Evolutionary conservation across 2,329 filamentous ascomycete genomes (phyloP).

Genomic region (Arthrobotrys musiformis): DNA sequence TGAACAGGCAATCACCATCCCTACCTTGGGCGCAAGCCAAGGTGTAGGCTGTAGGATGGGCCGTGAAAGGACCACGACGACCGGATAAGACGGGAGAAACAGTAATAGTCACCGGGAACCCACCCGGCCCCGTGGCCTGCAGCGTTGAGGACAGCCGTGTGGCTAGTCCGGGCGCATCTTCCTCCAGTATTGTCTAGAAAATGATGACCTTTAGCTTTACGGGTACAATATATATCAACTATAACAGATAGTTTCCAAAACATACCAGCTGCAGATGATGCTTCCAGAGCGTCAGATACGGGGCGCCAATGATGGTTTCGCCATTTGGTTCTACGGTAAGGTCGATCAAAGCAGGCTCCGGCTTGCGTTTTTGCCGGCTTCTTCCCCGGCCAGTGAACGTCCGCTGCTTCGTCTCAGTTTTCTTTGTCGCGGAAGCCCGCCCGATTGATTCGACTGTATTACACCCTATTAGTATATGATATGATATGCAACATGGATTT

Average conservation of each 20-base stretch:
- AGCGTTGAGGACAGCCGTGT: background rate
- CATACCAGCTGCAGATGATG: slow-evolving; percentile 36
- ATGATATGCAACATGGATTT: background rate
- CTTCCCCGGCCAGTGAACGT: no score
- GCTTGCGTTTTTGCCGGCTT: no score
- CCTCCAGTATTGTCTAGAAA: background rate
- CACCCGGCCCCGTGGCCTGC: background rate
- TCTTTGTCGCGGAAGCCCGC: background rate
- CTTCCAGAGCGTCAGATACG: slow-evolving; percentile 39
- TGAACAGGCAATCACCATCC: slow-evolving; percentile 10
- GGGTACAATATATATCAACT: no score
- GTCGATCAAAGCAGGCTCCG: background rate
- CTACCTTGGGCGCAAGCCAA: background rate
- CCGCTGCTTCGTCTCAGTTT: slow-evolving; percentile 13
- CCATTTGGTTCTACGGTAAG: background rate
- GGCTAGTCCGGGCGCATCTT: background rate
- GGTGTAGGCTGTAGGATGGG: background rate
- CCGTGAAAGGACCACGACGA: background rate
- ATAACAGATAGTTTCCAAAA: no score
- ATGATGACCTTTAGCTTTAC: no score
- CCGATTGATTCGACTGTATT: background rate
- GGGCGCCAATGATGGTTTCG: background rate
- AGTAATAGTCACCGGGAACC: background rate
- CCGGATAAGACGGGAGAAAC: background rate
- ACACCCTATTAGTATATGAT: background rate